Evolutionary conservation across 208 protist species (phyloP).

Genomic region (Entamoeba histolytica): DNA sequence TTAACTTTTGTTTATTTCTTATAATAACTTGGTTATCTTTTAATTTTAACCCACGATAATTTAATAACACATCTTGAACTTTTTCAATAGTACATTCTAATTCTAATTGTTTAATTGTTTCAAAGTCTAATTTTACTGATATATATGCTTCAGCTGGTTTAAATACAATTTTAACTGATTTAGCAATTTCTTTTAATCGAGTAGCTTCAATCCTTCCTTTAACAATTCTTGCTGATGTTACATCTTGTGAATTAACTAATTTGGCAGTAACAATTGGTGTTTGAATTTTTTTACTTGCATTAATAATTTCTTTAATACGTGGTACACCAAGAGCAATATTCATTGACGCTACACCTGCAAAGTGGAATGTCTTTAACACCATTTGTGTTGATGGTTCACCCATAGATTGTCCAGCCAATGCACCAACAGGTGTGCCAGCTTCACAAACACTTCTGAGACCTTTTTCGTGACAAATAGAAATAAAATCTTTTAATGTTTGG

Average conservation of each 20-base stretch:
- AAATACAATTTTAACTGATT: slow-evolving; percentile 49
- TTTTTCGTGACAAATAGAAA: slow-evolving; percentile 26
- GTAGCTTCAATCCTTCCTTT: slow-evolving; percentile 63
- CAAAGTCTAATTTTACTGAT: slow-evolving; percentile 64
- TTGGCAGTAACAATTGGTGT: slow-evolving; percentile 87
- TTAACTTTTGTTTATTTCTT: neutral
- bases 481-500: neutral
- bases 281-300: slow-evolving; percentile 79
- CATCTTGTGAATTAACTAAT: slow-evolving; percentile 31
- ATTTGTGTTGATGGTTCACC: slow-evolving; percentile 98
- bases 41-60: slow-evolving; percentile 35
- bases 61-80: neutral
- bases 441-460: slow-evolving; percentile 62
- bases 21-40: slow-evolving; percentile 41
- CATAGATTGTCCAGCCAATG: slow-evolving; percentile 87
- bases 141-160: slow-evolving; percentile 54
- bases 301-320: slow-evolving; percentile 92
- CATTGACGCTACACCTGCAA: slow-evolving; percentile 94
- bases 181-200: slow-evolving; percentile 23
- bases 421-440: slow-evolving; percentile 84
- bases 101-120: slow-evolving; percentile 57
- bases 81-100: slow-evolving; percentile 52
- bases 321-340: slow-evolving; percentile 59
- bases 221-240: slow-evolving; percentile 49
- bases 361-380: slow-evolving; percentile 72